A percentile compares a stretch with the other conserved stretches of the same genome.
These are phyloP conservation scores for Colletotrichum noveboracense DNA, from an alignment of 2,329 filamentous ascomycete species.

Conservation along the genomic window DNA sequence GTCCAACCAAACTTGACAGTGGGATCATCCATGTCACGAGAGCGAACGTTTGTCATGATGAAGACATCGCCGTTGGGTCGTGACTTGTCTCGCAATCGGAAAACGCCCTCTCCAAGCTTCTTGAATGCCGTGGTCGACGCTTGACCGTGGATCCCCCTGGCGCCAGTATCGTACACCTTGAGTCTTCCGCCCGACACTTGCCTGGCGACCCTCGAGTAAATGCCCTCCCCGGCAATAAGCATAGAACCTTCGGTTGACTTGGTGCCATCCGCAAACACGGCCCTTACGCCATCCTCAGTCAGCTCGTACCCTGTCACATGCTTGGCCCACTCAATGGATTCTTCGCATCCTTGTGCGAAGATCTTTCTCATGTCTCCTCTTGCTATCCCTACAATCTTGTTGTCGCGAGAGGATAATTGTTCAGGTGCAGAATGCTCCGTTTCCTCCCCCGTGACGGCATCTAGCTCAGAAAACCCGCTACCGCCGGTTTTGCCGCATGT, in stretches of 20 bases:
- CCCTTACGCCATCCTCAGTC: constrained; percentile 57
- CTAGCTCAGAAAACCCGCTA: constrained; percentile 31
- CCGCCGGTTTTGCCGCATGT: not conserved
- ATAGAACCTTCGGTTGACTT: constrained; percentile 63
- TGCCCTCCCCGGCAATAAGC: constrained; percentile 67
- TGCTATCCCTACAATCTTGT: constrained; percentile 66
- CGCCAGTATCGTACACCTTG: not conserved
- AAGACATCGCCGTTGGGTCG: constrained; percentile 52
- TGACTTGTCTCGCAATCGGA: constrained; percentile 54
- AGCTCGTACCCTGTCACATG: constrained; percentile 65
- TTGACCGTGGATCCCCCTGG: constrained; percentile 65
- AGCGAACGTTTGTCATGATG: constrained; percentile 68
- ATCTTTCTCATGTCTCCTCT: constrained; percentile 66
- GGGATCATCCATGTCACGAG: constrained; percentile 64
- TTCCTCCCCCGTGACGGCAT: not conserved
- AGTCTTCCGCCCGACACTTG: constrained; percentile 58
- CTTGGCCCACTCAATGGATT: constrained; percentile 58
- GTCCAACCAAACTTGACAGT: constrained; percentile 67
- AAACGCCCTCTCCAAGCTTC: constrained; percentile 68
- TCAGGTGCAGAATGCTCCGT: constrained; percentile 32
- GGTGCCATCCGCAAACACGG: constrained; percentile 65
- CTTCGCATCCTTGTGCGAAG: constrained; percentile 62
- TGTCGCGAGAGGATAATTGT: constrained; percentile 55
- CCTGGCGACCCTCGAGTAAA: constrained; percentile 63
- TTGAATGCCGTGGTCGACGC: constrained; percentile 67